A percentile compares a stretch with the other conserved stretches of the same genome.
These are phyloP conservation scores for Camelina neglecta DNA, from an alignment of 345 rosid species.

Conservation along the genomic window DNA sequence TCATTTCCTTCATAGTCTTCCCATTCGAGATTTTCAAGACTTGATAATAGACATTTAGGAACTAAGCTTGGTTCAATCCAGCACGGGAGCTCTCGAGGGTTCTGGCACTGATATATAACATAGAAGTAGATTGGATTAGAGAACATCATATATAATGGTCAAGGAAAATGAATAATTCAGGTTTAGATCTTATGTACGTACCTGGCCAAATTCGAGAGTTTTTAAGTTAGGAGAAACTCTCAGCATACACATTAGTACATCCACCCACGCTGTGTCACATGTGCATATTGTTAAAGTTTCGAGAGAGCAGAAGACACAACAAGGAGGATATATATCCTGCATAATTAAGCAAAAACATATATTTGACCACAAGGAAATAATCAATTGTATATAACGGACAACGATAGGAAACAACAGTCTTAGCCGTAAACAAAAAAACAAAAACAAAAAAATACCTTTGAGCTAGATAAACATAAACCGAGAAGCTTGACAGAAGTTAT, in stretches of 20 bases:
- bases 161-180: neutral
- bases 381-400: too few species aligned
- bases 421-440: too few species aligned
- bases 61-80: neutral
- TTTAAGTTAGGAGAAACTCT: neutral
- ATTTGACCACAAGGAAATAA: too few species aligned
- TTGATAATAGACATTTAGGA: neutral
- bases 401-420: too few species aligned
- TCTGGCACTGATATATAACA: too few species aligned
- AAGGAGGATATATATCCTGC: neutral
- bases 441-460: neutral
- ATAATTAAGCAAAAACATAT: too few species aligned
- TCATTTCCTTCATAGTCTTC: neutral
- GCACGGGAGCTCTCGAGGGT: neutral
- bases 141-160: neutral
- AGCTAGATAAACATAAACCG: neutral
- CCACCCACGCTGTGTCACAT: neutral
- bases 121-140: too few species aligned
- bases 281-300: neutral
- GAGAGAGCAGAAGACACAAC: neutral
- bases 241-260: neutral
- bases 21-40: neutral
- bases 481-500: neutral
- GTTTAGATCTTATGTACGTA: neutral
- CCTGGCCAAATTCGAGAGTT: neutral